Percentiles rank a stretch among this genome's conserved stretches.
phyloP scores from a whole-genome alignment of 495 filamentous ascomycete genomes.

The Aspergillus nidulans region DNA sequence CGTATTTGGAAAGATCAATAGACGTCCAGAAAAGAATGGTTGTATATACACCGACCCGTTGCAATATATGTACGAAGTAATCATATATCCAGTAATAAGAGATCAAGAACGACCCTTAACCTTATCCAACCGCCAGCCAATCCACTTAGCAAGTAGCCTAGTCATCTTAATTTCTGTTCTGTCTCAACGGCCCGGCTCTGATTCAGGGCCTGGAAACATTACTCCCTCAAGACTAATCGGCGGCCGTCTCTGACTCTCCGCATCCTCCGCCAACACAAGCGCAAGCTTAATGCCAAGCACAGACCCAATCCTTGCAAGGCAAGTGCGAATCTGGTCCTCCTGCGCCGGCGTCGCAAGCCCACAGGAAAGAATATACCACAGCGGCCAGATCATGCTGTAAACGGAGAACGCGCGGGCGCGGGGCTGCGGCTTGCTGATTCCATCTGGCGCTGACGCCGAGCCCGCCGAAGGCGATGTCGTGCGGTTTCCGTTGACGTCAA shows the following conservation, averaged over 20 bases:
- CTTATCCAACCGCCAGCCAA: too few relatives aligned
- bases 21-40: too few relatives aligned
- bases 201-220: not conserved
- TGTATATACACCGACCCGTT: too few relatives aligned
- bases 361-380: slow-evolving; percentile 39
- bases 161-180: too few relatives aligned
- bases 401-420: slow-evolving; percentile 31
- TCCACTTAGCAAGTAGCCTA: too few relatives aligned
- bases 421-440: not conserved
- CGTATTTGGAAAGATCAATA: too few relatives aligned
- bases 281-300: slow-evolving; percentile 38
- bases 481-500: slow-evolving; percentile 34
- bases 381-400: slow-evolving; percentile 39
- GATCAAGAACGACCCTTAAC: too few relatives aligned
- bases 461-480: not conserved
- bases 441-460: too few relatives aligned
- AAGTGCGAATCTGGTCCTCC: slow-evolving; percentile 24
- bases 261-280: slow-evolving; percentile 30
- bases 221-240: not conserved
- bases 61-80: too few relatives aligned
- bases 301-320: slow-evolving; percentile 28
- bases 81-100: too few relatives aligned
- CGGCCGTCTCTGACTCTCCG: not conserved
- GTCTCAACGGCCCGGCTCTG: too few relatives aligned
- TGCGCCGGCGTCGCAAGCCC: slow-evolving; percentile 34